phyloP scores from a whole-genome alignment of 805 yeast species.

The Nematodospora valgi region DNA sequence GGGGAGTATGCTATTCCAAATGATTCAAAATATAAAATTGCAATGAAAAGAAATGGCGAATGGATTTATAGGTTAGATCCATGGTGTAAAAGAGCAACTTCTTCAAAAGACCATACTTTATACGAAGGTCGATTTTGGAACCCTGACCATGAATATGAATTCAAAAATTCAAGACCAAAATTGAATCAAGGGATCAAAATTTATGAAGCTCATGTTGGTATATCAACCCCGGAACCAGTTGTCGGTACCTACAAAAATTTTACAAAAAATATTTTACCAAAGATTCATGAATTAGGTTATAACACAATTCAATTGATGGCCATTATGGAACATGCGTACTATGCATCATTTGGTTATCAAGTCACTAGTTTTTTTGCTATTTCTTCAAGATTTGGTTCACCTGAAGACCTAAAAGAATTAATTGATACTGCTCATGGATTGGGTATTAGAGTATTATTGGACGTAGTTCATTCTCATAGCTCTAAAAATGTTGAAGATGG shows the following conservation, averaged over 20 bases:
- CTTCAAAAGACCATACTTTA: slow-evolving; percentile 48
- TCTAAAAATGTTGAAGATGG: slow-evolving; percentile 95
- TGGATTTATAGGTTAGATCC: slow-evolving; percentile 81
- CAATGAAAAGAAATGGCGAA: slow-evolving; percentile 60
- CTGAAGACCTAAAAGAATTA: slow-evolving; percentile 88
- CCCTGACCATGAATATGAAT: slow-evolving; percentile 56
- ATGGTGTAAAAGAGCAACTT: slow-evolving; percentile 82
- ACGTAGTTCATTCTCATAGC: slow-evolving; percentile 94
- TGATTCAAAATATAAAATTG: slow-evolving; percentile 72
- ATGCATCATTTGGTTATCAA: slow-evolving; percentile 98
- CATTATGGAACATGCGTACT: slow-evolving; percentile 97
- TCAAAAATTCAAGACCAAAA: slow-evolving; percentile 63
- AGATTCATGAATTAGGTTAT: slow-evolving; percentile 80
- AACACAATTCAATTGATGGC: slow-evolving; percentile 97
- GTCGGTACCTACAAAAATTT: slow-evolving; percentile 85
- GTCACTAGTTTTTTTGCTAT: slow-evolving; percentile 88
- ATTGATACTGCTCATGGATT: slow-evolving; percentile 87
- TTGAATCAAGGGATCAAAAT: slow-evolving; percentile 59
- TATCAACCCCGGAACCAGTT: slow-evolving; percentile 85
- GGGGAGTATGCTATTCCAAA: slow-evolving; percentile 87
- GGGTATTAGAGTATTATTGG: slow-evolving; percentile 83
- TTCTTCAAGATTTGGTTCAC: slow-evolving; percentile 89
- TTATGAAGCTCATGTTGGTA: slow-evolving; percentile 95
- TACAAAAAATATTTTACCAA: slow-evolving; percentile 76
- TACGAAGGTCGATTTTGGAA: slow-evolving; percentile 96